Evolutionary conservation across 331 rosid species (phyloP), one percentile per base, ranked within the genome.

Genomic region (Pyrus hybrid): DNA sequence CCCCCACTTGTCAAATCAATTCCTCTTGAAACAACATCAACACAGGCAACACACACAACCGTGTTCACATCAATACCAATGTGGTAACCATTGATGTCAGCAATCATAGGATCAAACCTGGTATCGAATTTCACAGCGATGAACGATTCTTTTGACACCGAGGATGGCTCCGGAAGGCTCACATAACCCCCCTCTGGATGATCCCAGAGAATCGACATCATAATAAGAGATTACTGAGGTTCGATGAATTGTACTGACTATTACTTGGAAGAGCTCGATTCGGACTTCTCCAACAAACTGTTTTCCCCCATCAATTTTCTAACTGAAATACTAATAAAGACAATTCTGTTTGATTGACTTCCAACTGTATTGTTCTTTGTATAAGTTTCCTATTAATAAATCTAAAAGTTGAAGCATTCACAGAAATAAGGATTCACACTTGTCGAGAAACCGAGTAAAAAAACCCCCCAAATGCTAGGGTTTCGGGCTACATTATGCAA

Each of bases 91-190:
- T 87, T 90, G 49, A 87, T 72, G 73, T 90, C 93, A 2, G 90
- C 98, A 1, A 91, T 82, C 26, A 82, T 58, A 28, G 97, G 92
- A 60, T 91, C 83, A 14, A 82, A 86, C 37, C 74, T 77, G 3
- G 96, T 91, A 71, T 93, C 98, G 8, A 89, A 93, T 64, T 93
- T 93, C 6, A 93, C 86, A 0, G 95, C 89, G 63, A 93, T 78
- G 82, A 85, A 93, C 3, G 93, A 76, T 51, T 80, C 84, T 32
- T 32, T 32, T 6, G 2, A 32, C 35, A 6, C 35, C 35, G 35
- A 32, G 35, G 35, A 32, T 6, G 35, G 35, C 35, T 32, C 35
- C 8, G 35, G 35, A 6, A 32, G 8, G 35, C 35, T 32, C 2
- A 32, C 35, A 32, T 32, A 32, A 32, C 8, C 35, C 35, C 35